phyloP scores from a whole-genome alignment of 2,329 filamentous ascomycete species.

The Trichoderma koningii region DNA sequence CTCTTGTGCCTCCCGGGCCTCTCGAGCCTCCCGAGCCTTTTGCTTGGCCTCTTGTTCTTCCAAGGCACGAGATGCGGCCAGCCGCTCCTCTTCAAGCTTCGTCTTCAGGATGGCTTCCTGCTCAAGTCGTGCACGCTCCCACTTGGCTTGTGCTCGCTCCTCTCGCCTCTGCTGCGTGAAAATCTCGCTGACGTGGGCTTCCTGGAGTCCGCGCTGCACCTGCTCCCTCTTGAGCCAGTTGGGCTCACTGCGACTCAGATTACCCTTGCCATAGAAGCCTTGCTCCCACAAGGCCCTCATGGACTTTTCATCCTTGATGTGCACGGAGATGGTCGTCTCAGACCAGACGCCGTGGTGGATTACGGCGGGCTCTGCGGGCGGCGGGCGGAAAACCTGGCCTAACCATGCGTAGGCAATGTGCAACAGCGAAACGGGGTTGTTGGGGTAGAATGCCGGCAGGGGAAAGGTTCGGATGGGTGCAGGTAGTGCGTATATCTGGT shows the following conservation, averaged over 20 bases:
- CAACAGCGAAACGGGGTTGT: slow-evolving; percentile 86
- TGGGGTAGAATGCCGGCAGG: slow-evolving; percentile 83
- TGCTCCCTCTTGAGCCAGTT: slow-evolving; percentile 87
- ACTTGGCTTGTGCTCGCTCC: slow-evolving; percentile 81
- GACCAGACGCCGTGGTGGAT: slow-evolving; percentile 78
- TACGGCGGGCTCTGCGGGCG: slow-evolving; percentile 63
- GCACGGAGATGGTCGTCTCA: slow-evolving; percentile 76
- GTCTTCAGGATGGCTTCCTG: slow-evolving; percentile 79
- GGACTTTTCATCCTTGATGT: slow-evolving; percentile 74
- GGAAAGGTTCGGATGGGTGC: slow-evolving; percentile 81
- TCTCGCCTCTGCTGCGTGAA: slow-evolving; percentile 74
- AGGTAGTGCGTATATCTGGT: slow-evolving; percentile 78
- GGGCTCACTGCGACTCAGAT: slow-evolving; percentile 88
- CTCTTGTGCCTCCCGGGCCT: background rate
- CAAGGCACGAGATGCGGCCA: slow-evolving; percentile 33
- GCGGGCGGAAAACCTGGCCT: slow-evolving; percentile 68
- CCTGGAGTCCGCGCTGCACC: slow-evolving; percentile 65
- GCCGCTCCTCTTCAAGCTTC: slow-evolving; percentile 49
- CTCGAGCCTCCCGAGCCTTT: background rate
- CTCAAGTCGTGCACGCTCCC: slow-evolving; percentile 86
- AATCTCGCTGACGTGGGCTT: slow-evolving; percentile 76
- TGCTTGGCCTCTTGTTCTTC: slow-evolving; percentile 17
- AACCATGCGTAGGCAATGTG: slow-evolving; percentile 78
- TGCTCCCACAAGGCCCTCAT: slow-evolving; percentile 89
- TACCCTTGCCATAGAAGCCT: slow-evolving; percentile 96